Percentiles rank a stretch among this genome's conserved stretches.
Conservation (phyloP, 345 rosid genomes). For the Eucalyptus albens region DNA sequence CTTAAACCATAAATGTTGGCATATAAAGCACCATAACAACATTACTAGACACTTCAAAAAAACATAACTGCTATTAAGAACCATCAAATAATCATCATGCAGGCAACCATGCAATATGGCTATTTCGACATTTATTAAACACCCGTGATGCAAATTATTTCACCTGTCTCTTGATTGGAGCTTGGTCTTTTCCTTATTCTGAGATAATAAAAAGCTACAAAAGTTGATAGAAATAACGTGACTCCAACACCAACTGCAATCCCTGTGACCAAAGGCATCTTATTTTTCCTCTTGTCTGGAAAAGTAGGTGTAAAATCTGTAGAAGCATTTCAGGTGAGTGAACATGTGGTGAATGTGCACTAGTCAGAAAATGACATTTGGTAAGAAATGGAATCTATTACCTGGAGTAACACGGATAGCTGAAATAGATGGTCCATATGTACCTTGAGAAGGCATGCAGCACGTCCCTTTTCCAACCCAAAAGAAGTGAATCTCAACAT, state of each 20-base stretch:
- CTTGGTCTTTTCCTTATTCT: background rate
- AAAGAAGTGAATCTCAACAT: slow-evolving; percentile 19
- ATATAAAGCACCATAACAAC: background rate
- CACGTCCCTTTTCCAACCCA: slow-evolving; percentile 38
- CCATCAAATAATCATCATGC: background rate
- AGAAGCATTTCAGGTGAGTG: background rate
- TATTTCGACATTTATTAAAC: background rate
- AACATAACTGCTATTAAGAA: background rate
- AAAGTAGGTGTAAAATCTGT: background rate
- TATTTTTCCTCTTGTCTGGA: background rate
- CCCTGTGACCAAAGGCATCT: background rate
- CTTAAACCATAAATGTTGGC: background rate
- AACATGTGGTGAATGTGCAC: background rate
- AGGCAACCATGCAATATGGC: background rate
- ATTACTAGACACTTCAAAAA: background rate
- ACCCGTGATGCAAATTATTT: background rate
- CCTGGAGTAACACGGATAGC: slow-evolving; percentile 58
- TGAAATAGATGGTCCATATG: slow-evolving; percentile 25
- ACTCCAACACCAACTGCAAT: background rate
- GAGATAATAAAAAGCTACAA: background rate
- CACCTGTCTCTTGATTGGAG: background rate
- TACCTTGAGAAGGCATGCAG: slow-evolving; percentile 9
- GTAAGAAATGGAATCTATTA: background rate
- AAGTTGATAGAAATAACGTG: background rate
- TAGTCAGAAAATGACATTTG: background rate